Evolutionary conservation across 116 monocot genomes (phyloP).

Genomic region (Iris pallida): DNA sequence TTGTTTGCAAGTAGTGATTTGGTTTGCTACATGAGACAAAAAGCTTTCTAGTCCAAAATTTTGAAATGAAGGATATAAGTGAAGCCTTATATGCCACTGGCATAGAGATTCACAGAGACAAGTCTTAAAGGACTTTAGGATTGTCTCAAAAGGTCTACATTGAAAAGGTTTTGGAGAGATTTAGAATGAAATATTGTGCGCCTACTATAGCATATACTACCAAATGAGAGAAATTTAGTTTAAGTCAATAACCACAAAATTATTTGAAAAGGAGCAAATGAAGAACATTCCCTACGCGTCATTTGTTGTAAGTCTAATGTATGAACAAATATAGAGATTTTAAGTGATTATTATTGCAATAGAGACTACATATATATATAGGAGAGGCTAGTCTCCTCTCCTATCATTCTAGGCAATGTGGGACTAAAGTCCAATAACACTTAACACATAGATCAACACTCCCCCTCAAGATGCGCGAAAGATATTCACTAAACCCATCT

Average conservation of each 20-base stretch:
- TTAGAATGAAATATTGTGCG: neutral
- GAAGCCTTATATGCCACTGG: neutral
- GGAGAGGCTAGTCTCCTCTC: no score
- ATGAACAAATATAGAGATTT: no score
- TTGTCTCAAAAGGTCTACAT: neutral
- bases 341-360: no score
- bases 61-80: neutral
- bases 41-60: neutral
- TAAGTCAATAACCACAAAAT: neutral
- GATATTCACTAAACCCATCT: no score
- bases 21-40: slow-evolving; percentile 2
- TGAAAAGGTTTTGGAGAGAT: neutral
- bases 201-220: neutral
- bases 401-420: no score
- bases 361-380: no score
- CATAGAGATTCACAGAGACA: neutral
- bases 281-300: neutral
- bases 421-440: no score
- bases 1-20: neutral
- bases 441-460: no score
- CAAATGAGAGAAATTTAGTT: neutral
- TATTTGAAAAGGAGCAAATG: neutral
- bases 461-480: no score
- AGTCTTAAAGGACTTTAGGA: neutral
- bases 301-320: no score